Evolutionary conservation across 208 protist species (phyloP).

Genomic region (Crithidia fasciculata): DNA sequence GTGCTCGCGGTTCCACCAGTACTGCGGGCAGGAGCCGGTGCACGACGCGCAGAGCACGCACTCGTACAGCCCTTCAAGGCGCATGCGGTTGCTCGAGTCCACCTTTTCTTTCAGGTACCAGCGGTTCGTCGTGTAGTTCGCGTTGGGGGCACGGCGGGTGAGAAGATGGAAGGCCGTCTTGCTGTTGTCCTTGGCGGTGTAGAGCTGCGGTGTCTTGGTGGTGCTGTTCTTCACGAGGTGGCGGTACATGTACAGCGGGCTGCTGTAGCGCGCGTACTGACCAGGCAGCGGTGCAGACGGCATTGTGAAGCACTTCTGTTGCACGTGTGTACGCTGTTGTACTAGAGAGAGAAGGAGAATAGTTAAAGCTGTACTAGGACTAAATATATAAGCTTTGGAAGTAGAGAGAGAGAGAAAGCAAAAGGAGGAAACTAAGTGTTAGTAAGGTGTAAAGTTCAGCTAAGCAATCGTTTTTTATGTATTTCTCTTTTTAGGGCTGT

Average conservation of each 20-base stretch:
- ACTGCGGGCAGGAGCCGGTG: conserved; percentile 87
- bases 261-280: conserved; percentile 59
- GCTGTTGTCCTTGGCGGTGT: conserved; percentile 89
- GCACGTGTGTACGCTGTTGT: background rate
- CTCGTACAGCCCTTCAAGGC: conserved; percentile 90
- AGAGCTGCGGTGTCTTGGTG: conserved; percentile 59
- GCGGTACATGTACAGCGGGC: conserved; percentile 82
- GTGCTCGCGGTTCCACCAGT: conserved; percentile 93
- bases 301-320: conserved; percentile 39
- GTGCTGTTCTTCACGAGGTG: conserved; percentile 78
- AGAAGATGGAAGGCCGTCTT: conserved; percentile 85
- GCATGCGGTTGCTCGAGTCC: conserved; percentile 76
- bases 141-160: conserved; percentile 50
- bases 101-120: conserved; percentile 94
- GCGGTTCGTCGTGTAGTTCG: conserved; percentile 67
- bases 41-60: conserved; percentile 91
- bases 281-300: conserved; percentile 74
- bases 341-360: too few relatives aligned
- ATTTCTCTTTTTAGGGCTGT: background rate
- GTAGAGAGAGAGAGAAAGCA: background rate
- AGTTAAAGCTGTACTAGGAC: too few relatives aligned
- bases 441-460: background rate
- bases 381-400: background rate
- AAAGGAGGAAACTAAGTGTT: background rate
- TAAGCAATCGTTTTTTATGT: background rate